Evolutionary conservation across 169 alveolate species (phyloP).

Genomic region (Cryptosporidium bovis): DNA sequence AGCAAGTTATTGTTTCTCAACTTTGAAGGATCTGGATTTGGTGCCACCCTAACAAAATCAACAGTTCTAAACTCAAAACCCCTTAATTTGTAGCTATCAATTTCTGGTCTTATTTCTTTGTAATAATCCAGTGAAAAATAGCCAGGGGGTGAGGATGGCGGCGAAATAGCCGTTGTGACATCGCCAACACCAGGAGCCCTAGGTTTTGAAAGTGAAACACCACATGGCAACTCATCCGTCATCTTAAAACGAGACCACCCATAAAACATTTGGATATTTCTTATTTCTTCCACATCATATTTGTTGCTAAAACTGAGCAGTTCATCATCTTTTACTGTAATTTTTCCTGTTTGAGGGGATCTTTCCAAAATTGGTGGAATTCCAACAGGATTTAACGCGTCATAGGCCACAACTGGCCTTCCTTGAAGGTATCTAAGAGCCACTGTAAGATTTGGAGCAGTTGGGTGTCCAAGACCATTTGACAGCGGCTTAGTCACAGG

Average conservation of each 20-base stretch:
- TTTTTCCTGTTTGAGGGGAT: constrained; percentile 18
- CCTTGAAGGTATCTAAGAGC: constrained; percentile 70
- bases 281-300: constrained; percentile 45
- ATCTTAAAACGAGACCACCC: constrained; percentile 26
- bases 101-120: constrained; percentile 52
- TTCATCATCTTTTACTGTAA: constrained; percentile 35
- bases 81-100: constrained; percentile 26
- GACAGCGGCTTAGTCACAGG: constrained; percentile 63
- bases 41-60: constrained; percentile 38
- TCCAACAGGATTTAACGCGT: constrained; percentile 56
- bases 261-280: constrained; percentile 21
- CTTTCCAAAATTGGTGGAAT: constrained; percentile 55
- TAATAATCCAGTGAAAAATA: constrained; percentile 19
- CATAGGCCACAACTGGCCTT: constrained; percentile 70
- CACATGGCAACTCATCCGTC: constrained; percentile 51
- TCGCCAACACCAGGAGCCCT: neutral
- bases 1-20: constrained; percentile 34
- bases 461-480: constrained; percentile 36
- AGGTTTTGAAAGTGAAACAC: constrained; percentile 4
- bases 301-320: constrained; percentile 50
- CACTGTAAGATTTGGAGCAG: constrained; percentile 52
- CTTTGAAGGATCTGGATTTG: constrained; percentile 45
- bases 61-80: constrained; percentile 25
- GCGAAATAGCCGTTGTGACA: neutral
- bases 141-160: neutral